phyloP scores from a whole-genome alignment of 148 eudicot species.

The Chenopodium formosanum region DNA sequence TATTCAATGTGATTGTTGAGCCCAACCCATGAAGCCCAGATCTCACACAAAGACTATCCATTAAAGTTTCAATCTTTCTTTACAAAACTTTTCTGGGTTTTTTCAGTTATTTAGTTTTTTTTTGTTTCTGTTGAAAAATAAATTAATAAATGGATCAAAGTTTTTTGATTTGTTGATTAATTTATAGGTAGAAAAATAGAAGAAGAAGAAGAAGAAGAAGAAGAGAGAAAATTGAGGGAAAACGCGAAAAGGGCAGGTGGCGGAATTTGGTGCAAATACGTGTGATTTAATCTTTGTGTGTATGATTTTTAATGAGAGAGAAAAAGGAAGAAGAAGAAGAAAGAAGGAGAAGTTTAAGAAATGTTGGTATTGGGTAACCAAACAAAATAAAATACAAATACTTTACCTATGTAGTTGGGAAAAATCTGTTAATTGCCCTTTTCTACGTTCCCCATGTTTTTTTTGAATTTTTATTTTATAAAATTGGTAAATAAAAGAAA shows the following conservation, averaged over 20 bases:
- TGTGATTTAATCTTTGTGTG: slow-evolving; percentile 20
- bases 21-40: slow-evolving; percentile 54
- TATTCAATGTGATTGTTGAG: slow-evolving; percentile 36
- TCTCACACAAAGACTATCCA: slow-evolving; percentile 67
- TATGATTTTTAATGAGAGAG: neutral
- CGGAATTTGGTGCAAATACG: slow-evolving; percentile 12
- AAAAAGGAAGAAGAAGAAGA: neutral
- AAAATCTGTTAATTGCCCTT: neutral
- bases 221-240: slow-evolving; percentile 2
- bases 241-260: slow-evolving; percentile 6
- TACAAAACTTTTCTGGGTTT: neutral
- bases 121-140: neutral
- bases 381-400: neutral
- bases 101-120: neutral
- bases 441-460: no score
- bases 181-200: neutral
- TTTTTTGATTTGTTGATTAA: neutral
- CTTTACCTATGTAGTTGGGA: neutral
- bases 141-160: neutral
- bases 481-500: neutral
- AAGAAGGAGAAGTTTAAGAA: neutral
- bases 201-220: neutral
- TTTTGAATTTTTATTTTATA: neutral
- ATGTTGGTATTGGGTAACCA: neutral
- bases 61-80: slow-evolving; percentile 9